Evolutionary conservation across 2,329 filamentous ascomycete genomes (phyloP), one percentile per base, ranked within the genome.

Genomic region (Nemania diffusa): DNA sequence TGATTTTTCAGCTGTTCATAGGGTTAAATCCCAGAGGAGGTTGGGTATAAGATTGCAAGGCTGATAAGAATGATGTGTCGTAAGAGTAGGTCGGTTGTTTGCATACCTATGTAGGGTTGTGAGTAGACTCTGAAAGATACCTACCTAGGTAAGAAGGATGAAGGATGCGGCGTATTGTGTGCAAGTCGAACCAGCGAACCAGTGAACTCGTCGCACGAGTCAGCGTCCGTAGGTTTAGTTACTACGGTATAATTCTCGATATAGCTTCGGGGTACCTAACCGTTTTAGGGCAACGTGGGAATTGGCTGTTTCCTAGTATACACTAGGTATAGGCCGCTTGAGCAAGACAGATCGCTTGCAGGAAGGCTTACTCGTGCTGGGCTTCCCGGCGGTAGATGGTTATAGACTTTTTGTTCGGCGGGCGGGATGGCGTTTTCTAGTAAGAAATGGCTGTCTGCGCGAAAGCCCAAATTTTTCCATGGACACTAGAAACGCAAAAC

Each of bases 241-340:
- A 44, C 40, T 44, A 32, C 29, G 5, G 29, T 32, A 42, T 42
- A n/a, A 52, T 42, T 34, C 55, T 3, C 34, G 48, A 44, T 37
- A 37, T 60, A 55, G 62, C 42, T 62, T 66, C 62, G 64, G 66
- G 37, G 51, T 17, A 40, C 32, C 56, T 59, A 59, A 51, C 61
- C 26, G 11, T 44, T 60, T 67, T 17, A 9, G 34, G 64, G 48
- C 34, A 42, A 15, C 27, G 44, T 44, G 15, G 17, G 17, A n/a
- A 27, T 34, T 52, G 37, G 22, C 46, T 24, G 22, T 26, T 42
- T 26, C 60, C 42, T 52, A 57, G 40, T 9, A 17, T 44, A 20
- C 17, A 26, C 15, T 20, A 44, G 40, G 40, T 34, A 20, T 22
- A 9, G 50, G 7, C 27, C 24, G 15, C 48, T 46, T 20, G 20